These are phyloP conservation scores for Batrachochytrium dendrobatidis DNA, from an alignment of 371 early-diverging fungal genomes.

Conservation along the genomic window DNA sequence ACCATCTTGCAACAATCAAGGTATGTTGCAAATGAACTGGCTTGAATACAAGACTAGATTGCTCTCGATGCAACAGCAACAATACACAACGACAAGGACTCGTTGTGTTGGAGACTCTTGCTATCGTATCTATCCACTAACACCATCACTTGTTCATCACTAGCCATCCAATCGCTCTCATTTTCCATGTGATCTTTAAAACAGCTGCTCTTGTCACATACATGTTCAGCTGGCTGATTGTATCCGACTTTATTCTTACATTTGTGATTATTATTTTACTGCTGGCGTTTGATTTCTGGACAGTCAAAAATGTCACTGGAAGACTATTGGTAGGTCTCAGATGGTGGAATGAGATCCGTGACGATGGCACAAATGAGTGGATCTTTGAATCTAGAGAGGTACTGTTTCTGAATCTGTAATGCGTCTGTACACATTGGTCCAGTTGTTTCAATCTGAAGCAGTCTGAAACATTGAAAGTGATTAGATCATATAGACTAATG, in stretches of 20 bases:
- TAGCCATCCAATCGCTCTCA: conserved; percentile 80
- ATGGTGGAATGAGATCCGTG: conserved; percentile 96
- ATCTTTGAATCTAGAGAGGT: conserved; percentile 89
- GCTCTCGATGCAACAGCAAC: background rate
- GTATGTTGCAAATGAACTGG: background rate
- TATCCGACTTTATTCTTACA: conserved; percentile 77
- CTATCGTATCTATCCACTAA: background rate
- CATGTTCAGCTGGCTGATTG: conserved; percentile 67
- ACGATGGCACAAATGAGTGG: conserved; percentile 90
- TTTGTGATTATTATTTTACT: conserved; percentile 86
- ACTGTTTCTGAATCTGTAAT: too few species aligned
- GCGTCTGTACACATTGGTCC: too few species aligned
- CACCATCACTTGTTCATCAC: background rate
- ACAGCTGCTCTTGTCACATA: conserved; percentile 66
- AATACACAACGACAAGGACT: too few species aligned
- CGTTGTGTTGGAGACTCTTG: too few species aligned
- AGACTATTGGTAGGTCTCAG: conserved; percentile 89
- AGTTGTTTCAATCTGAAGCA: too few species aligned
- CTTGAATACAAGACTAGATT: background rate
- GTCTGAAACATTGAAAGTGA: too few species aligned
- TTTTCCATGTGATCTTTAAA: conserved; percentile 86
- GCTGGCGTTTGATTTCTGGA: conserved; percentile 96
- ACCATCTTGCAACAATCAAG: conserved; percentile 5
- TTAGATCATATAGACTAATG: too few species aligned
- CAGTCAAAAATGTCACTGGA: conserved; percentile 95